These are phyloP conservation scores for Adansonia rubrostipa DNA, from an alignment of 441 rosid genomes.

Conservation along the genomic window DNA sequence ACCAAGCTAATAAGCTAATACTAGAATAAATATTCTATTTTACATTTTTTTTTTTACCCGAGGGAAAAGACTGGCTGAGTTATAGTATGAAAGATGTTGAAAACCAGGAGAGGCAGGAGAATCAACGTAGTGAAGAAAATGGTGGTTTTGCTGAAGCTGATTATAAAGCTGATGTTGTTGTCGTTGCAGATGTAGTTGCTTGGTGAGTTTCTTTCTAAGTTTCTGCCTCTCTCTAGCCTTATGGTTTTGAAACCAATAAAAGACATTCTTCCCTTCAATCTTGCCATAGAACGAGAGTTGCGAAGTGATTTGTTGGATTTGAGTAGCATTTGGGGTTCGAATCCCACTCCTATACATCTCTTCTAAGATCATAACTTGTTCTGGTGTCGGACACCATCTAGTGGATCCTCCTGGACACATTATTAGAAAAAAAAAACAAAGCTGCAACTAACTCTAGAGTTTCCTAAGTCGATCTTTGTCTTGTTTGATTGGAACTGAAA, in stretches of 20 bases:
- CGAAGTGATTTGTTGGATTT: constrained; percentile 80
- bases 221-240: constrained; percentile 73
- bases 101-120: constrained; percentile 36
- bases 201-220: constrained; percentile 65
- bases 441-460: not conserved
- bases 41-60: constrained; percentile 15
- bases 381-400: constrained; percentile 96
- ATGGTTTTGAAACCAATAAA: constrained; percentile 80
- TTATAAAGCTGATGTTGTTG: constrained; percentile 50
- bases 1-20: not conserved
- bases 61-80: constrained; percentile 27
- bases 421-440: not conserved
- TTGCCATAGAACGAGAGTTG: constrained; percentile 66
- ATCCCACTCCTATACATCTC: constrained; percentile 82
- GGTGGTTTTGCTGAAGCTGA: constrained; percentile 33
- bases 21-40: not conserved
- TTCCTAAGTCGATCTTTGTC: not conserved
- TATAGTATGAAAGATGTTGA: constrained; percentile 33
- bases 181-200: constrained; percentile 50
- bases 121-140: constrained; percentile 37
- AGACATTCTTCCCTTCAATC: constrained; percentile 71
- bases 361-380: constrained; percentile 83
- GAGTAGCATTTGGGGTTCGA: constrained; percentile 80
- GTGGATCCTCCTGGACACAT: constrained; percentile 80
- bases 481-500: not conserved